These are phyloP conservation scores for Teratosphaeriaceae sp. DNA, from an alignment of 2,329 filamentous ascomycete species.

Conservation along the genomic window DNA sequence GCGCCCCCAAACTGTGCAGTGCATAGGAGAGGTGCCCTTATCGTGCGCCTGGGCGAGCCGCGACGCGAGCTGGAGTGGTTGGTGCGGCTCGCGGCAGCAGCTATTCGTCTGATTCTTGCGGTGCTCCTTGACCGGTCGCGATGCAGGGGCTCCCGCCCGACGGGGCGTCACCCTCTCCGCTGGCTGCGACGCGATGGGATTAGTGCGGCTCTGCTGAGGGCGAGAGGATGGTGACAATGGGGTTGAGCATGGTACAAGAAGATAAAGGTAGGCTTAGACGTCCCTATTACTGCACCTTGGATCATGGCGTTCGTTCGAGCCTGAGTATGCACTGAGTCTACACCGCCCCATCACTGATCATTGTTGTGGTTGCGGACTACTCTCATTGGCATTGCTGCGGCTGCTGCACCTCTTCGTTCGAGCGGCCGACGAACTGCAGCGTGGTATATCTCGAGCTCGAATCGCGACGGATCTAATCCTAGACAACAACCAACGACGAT, in stretches of 20 bases:
- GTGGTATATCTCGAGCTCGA: background rate
- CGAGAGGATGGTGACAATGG: background rate
- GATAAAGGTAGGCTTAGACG: constrained; percentile 4
- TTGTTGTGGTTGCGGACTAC: background rate
- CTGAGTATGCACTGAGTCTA: background rate
- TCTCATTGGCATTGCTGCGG: background rate
- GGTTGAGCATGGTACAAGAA: background rate
- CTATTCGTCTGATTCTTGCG: background rate
- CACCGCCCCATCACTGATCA: background rate
- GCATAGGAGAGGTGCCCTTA: background rate
- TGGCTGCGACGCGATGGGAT: background rate
- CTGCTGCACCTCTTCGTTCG: background rate
- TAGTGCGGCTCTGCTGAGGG: constrained; percentile 1
- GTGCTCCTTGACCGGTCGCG: background rate
- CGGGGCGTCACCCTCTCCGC: background rate
- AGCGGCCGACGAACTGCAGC: background rate
- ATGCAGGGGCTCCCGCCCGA: background rate
- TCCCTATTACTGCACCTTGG: background rate
- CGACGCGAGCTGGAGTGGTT: background rate
- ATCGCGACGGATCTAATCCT: background rate
- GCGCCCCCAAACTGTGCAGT: background rate
- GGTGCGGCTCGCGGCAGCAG: background rate
- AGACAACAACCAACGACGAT: background rate
- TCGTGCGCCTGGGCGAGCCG: background rate
- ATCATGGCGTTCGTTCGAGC: background rate